These are phyloP conservation scores for Candida montana DNA, from an alignment of 805 yeast genomes.

Conservation along the genomic window DNA sequence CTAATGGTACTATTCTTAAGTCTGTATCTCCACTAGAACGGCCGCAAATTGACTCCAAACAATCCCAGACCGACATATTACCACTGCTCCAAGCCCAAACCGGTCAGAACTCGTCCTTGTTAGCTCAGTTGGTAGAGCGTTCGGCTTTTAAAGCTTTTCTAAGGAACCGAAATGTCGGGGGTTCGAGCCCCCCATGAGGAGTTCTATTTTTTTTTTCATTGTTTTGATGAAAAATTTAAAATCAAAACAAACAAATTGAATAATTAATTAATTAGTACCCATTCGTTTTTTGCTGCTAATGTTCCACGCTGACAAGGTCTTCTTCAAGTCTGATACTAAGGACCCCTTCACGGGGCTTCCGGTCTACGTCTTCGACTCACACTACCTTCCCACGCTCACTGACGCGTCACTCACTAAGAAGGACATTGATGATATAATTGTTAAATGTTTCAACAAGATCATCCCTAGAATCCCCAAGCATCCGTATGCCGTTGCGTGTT, in stretches of 20 bases:
- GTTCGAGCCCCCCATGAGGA: conserved; percentile 21
- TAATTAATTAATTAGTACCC: too few relatives aligned
- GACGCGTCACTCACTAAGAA: conserved; percentile 31
- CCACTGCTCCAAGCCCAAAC: too few relatives aligned
- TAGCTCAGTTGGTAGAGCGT: conserved; percentile 21
- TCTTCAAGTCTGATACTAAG: conserved; percentile 51
- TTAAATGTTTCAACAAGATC: conserved; percentile 52
- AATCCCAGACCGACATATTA: too few relatives aligned
- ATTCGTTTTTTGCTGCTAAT: not conserved
- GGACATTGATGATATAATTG: conserved; percentile 33
- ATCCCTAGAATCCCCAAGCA: conserved; percentile 52
- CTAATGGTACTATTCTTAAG: too few relatives aligned
- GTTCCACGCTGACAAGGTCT: conserved; percentile 34
- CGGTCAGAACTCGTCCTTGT: conserved; percentile 17
- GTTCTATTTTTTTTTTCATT: conserved; percentile 3
- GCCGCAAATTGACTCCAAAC: too few relatives aligned
- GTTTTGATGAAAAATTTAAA: not conserved
- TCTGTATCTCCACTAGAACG: too few relatives aligned
- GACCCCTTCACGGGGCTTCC: conserved; percentile 72
- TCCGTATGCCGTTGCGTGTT: conserved; percentile 64
- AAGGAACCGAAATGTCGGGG: conserved; percentile 20
- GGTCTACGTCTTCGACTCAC: conserved; percentile 76
- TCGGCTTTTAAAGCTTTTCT: conserved; percentile 17
- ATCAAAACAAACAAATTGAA: not conserved
- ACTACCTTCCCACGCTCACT: conserved; percentile 64